phyloP scores from a whole-genome alignment of 345 rosid genomes.

The Brassica juncea region DNA sequence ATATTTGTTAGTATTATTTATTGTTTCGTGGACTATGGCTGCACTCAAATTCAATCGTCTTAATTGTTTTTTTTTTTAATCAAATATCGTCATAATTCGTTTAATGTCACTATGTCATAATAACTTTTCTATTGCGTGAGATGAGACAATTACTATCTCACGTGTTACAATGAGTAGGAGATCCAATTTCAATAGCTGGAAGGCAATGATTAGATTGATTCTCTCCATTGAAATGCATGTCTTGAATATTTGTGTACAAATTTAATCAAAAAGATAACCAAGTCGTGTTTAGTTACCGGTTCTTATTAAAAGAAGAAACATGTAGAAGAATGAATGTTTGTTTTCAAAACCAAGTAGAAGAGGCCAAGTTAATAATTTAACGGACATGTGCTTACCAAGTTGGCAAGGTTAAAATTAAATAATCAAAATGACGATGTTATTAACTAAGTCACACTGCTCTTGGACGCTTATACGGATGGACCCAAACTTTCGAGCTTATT shows the following conservation, averaged over 20 bases:
- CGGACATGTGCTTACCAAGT: neutral
- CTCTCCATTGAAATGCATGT: neutral
- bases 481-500: no score
- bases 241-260: neutral
- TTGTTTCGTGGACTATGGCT: neutral
- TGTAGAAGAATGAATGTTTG: no score
- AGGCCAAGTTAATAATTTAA: neutral
- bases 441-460: no score
- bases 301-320: neutral
- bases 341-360: neutral
- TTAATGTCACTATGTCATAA: neutral
- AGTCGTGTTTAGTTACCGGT: neutral
- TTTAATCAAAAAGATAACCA: neutral
- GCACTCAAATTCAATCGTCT: constrained; percentile 6
- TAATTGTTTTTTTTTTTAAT: no score
- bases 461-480: no score
- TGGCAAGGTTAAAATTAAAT: no score
- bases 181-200: constrained; percentile 18
- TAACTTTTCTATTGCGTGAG: no score
- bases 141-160: no score
- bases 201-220: constrained; percentile 22
- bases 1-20: neutral
- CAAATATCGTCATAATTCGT: neutral
- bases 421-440: no score
- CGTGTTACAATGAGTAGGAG: neutral